Evolutionary conservation across 768 basidiomycete genomes (phyloP).

Genomic region (Multifurca ochricompacta): DNA sequence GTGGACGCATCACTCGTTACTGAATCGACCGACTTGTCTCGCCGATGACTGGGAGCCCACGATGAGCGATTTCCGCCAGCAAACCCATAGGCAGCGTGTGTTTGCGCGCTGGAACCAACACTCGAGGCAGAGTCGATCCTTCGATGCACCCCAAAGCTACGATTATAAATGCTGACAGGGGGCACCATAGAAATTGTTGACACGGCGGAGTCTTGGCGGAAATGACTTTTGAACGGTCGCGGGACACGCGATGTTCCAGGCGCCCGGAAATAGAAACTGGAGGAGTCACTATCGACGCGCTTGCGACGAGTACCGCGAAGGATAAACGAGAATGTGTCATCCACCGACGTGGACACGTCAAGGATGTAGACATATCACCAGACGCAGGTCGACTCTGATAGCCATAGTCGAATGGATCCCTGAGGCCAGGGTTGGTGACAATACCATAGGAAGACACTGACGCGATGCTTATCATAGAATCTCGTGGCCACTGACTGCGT

Average conservation of each 20-base stretch:
- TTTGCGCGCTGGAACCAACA: slow-evolving; percentile 47
- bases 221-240: slow-evolving; percentile 39
- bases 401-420: slow-evolving; percentile 70
- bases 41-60: slow-evolving; percentile 48
- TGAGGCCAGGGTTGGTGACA: slow-evolving; percentile 51
- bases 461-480: slow-evolving; percentile 65
- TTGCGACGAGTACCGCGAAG: slow-evolving; percentile 33
- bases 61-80: slow-evolving; percentile 47
- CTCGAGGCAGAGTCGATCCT: slow-evolving; percentile 55
- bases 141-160: slow-evolving; percentile 43
- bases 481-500: slow-evolving; percentile 39
- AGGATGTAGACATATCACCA: slow-evolving; percentile 50
- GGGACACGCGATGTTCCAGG: slow-evolving; percentile 24
- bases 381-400: slow-evolving; percentile 47
- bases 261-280: slow-evolving; percentile 67
- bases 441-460: slow-evolving; percentile 75
- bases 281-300: slow-evolving; percentile 68
- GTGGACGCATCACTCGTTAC: slow-evolving; percentile 55
- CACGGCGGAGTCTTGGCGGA: slow-evolving; percentile 46
- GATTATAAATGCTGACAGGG: slow-evolving; percentile 67
- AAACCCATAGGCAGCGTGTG: slow-evolving; percentile 44
- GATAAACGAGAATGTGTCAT: slow-evolving; percentile 69
- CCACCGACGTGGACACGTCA: slow-evolving; percentile 37
- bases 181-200: slow-evolving; percentile 53
- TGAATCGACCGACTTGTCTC: slow-evolving; percentile 57